Conservation (phyloP, 768 basidiomycete species). For the Dioszegia aurantiaca region DNA sequence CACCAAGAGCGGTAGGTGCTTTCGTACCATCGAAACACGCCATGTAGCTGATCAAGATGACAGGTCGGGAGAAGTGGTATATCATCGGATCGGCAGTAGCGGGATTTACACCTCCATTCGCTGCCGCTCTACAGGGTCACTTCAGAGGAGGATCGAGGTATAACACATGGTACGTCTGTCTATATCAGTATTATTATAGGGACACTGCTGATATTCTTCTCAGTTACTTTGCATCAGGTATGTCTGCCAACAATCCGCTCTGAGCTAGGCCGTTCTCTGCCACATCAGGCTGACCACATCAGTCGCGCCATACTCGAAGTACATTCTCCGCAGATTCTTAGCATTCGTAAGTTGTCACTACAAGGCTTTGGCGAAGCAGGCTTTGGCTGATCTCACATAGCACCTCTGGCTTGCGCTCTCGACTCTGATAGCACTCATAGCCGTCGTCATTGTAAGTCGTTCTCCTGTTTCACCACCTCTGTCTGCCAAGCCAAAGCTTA, state of each 20-base stretch:
- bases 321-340: neutral
- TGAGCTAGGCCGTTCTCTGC: no score
- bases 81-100: neutral
- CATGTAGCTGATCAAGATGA: neutral
- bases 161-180: slow-evolving; percentile 5
- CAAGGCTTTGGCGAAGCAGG: no score
- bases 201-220: no score
- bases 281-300: no score
- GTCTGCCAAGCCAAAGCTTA: no score
- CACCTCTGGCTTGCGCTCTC: slow-evolving; percentile 3
- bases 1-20: neutral
- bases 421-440: slow-evolving; percentile 1
- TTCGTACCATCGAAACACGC: neutral
- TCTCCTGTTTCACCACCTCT: neutral
- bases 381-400: neutral
- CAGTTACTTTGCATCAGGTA: slow-evolving; percentile 4
- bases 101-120: slow-evolving; percentile 2
- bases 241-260: neutral
- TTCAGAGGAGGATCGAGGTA: slow-evolving; percentile 1
- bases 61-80: slow-evolving; percentile 8
- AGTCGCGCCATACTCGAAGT: neutral
- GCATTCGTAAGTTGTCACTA: neutral
- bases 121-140: neutral
- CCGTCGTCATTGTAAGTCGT: slow-evolving; percentile 9
- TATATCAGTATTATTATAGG: no score